Evolutionary conservation across 2,329 filamentous ascomycete genomes (phyloP), one percentile per base, ranked within the genome.

Genomic region (Aspergillus pseudoglaucus): DNA sequence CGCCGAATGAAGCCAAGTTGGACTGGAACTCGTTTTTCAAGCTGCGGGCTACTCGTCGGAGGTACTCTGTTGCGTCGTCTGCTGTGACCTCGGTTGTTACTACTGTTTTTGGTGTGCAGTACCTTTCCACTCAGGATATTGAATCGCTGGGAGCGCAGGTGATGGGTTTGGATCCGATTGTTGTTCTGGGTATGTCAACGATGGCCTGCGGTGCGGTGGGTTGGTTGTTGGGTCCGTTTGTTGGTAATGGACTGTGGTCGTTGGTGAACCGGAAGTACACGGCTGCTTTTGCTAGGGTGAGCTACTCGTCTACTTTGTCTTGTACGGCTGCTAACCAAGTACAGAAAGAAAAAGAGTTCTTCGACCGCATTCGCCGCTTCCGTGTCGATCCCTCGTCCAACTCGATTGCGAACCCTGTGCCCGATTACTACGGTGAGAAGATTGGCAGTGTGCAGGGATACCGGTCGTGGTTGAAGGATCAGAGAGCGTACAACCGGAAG

Each of bases 371-470:
- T 71, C 93, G 90, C 77, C 88, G 85, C 70, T 86, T 93, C 74
- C 84, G 93, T 22, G 91, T 95, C 52, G 91, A 98, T 67, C 91
- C 93, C 3, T 87, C 84, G 14, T 85, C 86, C 46, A 94, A 90
- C 53, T 95, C 88, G 37, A 84, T 93, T 58, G 82, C 88, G 45
- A 97, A 97, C 73, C 93, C 93, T 15, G 88, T 95, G 1, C 90
- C 91, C 39, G 93, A 98, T 67, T 98, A 95, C 72, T 98, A 98
- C 63, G 93, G 93, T 60, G 93, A 98, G 75, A 97, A 96, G 79
- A 95, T 98, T 60, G 88, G 87, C 45, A 95, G 90, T 61, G 89
- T 97, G 18, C 79, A 84, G 46, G 90, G 88, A 42, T 98, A 97
- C 69, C 78, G 93, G 61, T 85, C 89, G 68, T 98, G 93, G 93